A percentile compares a stretch with the other conserved stretches of the same genome.
Conservation (phyloP, 495 filamentous ascomycete species). For the Endocarpon pusillum region DNA sequence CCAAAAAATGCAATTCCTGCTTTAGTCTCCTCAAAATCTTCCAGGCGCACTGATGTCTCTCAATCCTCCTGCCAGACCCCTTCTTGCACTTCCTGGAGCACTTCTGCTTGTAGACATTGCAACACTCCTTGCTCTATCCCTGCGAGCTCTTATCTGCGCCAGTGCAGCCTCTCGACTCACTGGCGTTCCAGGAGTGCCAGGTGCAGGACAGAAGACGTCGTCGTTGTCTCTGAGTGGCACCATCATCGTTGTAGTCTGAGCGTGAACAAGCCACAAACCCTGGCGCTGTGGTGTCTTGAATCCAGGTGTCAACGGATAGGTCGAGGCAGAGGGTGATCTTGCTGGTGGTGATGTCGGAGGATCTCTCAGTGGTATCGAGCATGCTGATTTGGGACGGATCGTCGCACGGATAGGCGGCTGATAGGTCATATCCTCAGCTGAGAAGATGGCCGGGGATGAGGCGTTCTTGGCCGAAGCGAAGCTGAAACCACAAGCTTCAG, state of each 20-base stretch:
- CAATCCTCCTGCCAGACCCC: conserved; percentile 1
- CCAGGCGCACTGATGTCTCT: no score
- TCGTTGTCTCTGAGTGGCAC: conserved; percentile 19
- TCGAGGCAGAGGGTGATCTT: conserved; percentile 9
- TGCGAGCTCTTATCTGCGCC: conserved; percentile 32
- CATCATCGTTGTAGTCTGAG: conserved; percentile 15
- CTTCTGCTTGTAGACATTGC: conserved; percentile 7
- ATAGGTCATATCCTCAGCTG: no score
- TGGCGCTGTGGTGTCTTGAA: no score
- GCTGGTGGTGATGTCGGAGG: not conserved
- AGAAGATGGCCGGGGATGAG: no score
- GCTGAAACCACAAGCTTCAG: no score
- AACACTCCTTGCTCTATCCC: conserved; percentile 29
- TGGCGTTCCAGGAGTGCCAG: conserved; percentile 23
- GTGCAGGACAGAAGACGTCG: conserved; percentile 12
- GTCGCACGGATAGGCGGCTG: conserved; percentile 10
- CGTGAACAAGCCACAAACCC: no score
- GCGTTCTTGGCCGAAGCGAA: no score
- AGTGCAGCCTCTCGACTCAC: conserved; percentile 34
- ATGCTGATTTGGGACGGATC: conserved; percentile 9
- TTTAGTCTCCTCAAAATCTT: no score
- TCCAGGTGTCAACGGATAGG: conserved; percentile 6
- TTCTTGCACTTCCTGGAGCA: not conserved
- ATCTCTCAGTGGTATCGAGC: not conserved
- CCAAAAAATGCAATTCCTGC: no score